Evolutionary conservation across 202 grass and related monocot genomes (phyloP).

Genomic region (Digitaria exilis): DNA sequence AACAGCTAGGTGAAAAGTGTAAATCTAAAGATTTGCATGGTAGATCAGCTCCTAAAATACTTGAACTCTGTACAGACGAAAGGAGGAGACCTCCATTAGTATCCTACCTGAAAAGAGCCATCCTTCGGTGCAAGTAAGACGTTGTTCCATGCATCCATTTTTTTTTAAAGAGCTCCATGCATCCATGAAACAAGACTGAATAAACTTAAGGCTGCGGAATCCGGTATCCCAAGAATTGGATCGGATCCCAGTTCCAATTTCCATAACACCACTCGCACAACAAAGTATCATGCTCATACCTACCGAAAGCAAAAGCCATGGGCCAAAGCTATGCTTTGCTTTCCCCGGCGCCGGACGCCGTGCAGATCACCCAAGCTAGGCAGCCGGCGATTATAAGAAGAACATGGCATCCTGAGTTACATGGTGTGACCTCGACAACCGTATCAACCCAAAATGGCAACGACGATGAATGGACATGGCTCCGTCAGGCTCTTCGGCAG

Average conservation of each 20-base stretch:
- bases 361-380: not conserved
- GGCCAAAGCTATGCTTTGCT: conserved; percentile 67
- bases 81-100: too few relatives aligned
- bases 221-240: conserved; percentile 45
- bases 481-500: conserved; percentile 43
- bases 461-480: conserved; percentile 21
- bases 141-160: not conserved
- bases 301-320: conserved; percentile 7
- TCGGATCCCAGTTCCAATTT: conserved; percentile 44
- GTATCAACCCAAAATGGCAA: conserved; percentile 6
- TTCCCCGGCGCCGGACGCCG: conserved; percentile 42
- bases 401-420: not conserved
- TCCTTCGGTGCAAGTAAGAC: conserved; percentile 11
- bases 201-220: not conserved
- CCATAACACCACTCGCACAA: not conserved
- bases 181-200: not conserved
- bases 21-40: not conserved
- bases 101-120: not conserved
- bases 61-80: not conserved
- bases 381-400: conserved; percentile 44
- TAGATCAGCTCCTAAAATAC: not conserved
- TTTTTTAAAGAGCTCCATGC: too few relatives aligned
- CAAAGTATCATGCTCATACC: conserved; percentile 33
- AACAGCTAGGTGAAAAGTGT: not conserved
- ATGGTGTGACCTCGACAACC: not conserved